A percentile compares a stretch with the other conserved stretches of the same genome.
These are phyloP conservation scores for Jatropha multifida DNA, from an alignment of 441 rosid species.

Conservation along the genomic window DNA sequence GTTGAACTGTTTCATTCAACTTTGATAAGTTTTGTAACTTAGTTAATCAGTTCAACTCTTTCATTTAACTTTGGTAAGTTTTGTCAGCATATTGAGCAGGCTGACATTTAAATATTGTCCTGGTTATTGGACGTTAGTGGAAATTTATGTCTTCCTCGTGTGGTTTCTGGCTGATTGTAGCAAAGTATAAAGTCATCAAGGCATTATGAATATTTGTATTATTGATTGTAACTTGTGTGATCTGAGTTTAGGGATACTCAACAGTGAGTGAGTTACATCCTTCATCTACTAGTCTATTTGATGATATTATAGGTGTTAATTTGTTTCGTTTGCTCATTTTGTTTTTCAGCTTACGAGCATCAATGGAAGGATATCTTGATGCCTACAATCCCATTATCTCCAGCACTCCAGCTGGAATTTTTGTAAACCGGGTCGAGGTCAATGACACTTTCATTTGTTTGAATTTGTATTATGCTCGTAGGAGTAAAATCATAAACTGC, in stretches of 20 bases:
- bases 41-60: not conserved
- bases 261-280: not conserved
- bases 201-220: not conserved
- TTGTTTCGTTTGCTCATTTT: constrained; percentile 12
- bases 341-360: constrained; percentile 72
- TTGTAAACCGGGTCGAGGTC: constrained; percentile 85
- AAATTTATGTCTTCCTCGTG: not conserved
- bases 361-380: constrained; percentile 97
- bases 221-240: not conserved
- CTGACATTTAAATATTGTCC: not conserved
- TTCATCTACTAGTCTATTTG: not conserved
- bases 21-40: not conserved
- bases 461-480: not conserved
- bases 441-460: constrained; percentile 20
- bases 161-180: constrained; percentile 2
- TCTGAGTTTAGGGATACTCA: not conserved
- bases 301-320: constrained; percentile 11
- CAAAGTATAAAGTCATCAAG: not conserved
- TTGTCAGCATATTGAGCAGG: no score
- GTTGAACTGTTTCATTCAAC: not conserved
- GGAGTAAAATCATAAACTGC: not conserved
- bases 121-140: not conserved
- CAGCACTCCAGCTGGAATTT: constrained; percentile 82
- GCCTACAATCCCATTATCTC: constrained; percentile 76
- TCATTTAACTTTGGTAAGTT: no score